phyloP scores from a whole-genome alignment of 179 eudicot genomes.

The Drosera spatulata region DNA sequence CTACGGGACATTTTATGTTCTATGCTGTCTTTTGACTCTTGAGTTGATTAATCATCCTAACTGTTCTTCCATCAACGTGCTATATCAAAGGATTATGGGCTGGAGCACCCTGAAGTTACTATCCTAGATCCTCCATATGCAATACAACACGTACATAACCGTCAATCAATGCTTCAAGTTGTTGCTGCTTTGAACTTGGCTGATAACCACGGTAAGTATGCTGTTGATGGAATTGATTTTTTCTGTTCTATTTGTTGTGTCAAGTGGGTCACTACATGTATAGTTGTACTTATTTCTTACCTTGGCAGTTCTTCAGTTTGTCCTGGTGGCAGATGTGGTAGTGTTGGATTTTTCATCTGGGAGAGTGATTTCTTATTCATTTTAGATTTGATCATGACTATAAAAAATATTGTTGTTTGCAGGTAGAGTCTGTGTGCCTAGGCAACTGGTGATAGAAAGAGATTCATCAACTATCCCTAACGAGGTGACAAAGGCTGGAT shows the following conservation, averaged over 20 bases:
- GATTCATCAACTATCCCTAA: constrained; percentile 62
- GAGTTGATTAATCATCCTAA: not conserved
- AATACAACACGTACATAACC: constrained; percentile 75
- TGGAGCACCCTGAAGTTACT: constrained; percentile 69
- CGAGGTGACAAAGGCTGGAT: constrained; percentile 61
- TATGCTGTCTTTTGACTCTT: no score
- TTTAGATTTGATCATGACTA: no score
- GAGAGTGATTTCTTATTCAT: no score
- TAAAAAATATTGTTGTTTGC: constrained; percentile 2
- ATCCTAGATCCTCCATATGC: constrained; percentile 98
- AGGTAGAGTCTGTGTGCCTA: constrained; percentile 89
- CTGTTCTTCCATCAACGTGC: constrained; percentile 1
- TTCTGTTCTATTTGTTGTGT: not conserved
- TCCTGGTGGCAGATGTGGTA: no score
- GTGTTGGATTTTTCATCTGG: no score
- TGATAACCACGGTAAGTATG: constrained; percentile 47
- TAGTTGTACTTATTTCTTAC: no score
- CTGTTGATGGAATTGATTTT: no score
- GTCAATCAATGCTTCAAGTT: constrained; percentile 87
- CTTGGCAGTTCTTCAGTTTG: no score
- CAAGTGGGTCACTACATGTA: no score
- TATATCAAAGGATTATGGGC: constrained; percentile 60
- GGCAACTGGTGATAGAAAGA: constrained; percentile 61
- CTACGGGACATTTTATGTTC: no score
- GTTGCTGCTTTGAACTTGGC: constrained; percentile 78